Percentiles rank a stretch among this genome's conserved stretches.
These are phyloP conservation scores for Aspergillus hancockii DNA, from an alignment of 495 filamentous ascomycete genomes.

Conservation along the genomic window DNA sequence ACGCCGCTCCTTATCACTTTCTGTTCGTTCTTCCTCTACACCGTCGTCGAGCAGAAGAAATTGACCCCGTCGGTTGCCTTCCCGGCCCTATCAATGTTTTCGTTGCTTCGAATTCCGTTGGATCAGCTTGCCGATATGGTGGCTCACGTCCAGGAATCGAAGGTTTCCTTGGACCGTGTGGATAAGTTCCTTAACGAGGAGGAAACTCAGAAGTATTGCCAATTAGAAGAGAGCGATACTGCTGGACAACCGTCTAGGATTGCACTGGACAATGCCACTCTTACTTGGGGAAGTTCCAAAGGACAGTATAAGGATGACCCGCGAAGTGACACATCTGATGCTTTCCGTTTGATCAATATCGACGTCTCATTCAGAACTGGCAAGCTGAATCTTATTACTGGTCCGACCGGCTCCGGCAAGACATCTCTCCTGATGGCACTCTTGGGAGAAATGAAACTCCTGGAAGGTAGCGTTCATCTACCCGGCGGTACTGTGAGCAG, in stretches of 20 bases:
- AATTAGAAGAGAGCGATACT: slow-evolving; percentile 67
- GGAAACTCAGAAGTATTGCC: slow-evolving; percentile 95
- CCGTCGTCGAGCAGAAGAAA: slow-evolving; percentile 83
- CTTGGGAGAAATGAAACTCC: slow-evolving; percentile 91
- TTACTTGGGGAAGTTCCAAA: slow-evolving; percentile 79
- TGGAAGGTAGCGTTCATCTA: slow-evolving; percentile 78
- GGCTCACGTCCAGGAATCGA: slow-evolving; percentile 95
- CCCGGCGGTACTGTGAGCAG: slow-evolving; percentile 76
- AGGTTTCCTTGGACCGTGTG: slow-evolving; percentile 94
- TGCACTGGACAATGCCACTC: slow-evolving; percentile 79
- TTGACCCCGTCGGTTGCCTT: slow-evolving; percentile 94
- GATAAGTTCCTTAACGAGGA: slow-evolving; percentile 94
- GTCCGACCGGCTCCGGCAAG: slow-evolving; percentile 93
- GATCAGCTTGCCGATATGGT: slow-evolving; percentile 99
- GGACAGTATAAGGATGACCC: slow-evolving; percentile 22
- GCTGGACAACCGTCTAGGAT: slow-evolving; percentile 64
- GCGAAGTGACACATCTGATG: slow-evolving; percentile 34
- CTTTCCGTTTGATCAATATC: slow-evolving; percentile 82
- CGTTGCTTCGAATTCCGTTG: slow-evolving; percentile 87
- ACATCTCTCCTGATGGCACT: slow-evolving; percentile 94
- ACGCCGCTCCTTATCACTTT: slow-evolving; percentile 95
- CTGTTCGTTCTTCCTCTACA: slow-evolving; percentile 92
- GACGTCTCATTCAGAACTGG: slow-evolving; percentile 76
- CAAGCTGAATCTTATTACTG: slow-evolving; percentile 85
- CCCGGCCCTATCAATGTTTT: slow-evolving; percentile 94